Evolutionary conservation across 2,329 filamentous ascomycete genomes (phyloP).

Genomic region (Fulvia fulva): DNA sequence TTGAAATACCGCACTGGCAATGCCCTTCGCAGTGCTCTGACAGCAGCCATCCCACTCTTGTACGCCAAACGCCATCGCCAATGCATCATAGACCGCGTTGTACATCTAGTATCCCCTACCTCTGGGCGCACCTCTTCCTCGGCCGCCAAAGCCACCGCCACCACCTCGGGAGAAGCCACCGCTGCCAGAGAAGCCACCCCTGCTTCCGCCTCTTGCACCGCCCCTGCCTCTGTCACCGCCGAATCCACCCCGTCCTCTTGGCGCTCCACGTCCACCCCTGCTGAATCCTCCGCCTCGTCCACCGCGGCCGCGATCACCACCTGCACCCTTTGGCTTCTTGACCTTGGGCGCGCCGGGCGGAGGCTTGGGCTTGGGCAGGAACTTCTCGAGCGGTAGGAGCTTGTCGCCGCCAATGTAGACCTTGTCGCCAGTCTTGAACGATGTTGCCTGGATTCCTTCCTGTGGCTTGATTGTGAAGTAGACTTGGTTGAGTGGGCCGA

Average conservation of each 20-base stretch:
- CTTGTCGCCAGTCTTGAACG: conserved; percentile 95
- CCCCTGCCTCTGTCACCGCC: conserved; percentile 45
- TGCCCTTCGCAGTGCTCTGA: background rate
- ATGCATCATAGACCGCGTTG: conserved; percentile 10
- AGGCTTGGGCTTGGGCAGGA: conserved; percentile 89
- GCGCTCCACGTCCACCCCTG: conserved; percentile 46
- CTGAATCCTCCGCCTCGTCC: conserved; percentile 21
- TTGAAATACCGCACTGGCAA: background rate
- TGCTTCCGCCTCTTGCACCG: conserved; percentile 45
- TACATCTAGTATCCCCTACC: conserved; percentile 30
- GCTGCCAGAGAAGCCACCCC: conserved; percentile 30
- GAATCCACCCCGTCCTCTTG: conserved; percentile 53
- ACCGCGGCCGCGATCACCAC: conserved; percentile 37
- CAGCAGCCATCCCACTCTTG: background rate
- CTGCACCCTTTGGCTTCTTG: conserved; percentile 63
- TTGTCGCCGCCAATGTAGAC: conserved; percentile 89
- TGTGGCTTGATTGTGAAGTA: conserved; percentile 98
- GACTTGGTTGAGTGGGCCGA: conserved; percentile 95
- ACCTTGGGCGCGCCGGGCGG: conserved; percentile 61
- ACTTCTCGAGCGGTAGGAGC: conserved; percentile 89
- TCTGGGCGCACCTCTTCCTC: conserved; percentile 26
- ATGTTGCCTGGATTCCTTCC: conserved; percentile 90
- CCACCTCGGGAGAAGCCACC: conserved; percentile 26
- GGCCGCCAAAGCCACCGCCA: conserved; percentile 16
- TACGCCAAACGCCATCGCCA: conserved; percentile 18